Conservation (phyloP, 805 yeast species). For the Lipomyces starkeyi region DNA sequence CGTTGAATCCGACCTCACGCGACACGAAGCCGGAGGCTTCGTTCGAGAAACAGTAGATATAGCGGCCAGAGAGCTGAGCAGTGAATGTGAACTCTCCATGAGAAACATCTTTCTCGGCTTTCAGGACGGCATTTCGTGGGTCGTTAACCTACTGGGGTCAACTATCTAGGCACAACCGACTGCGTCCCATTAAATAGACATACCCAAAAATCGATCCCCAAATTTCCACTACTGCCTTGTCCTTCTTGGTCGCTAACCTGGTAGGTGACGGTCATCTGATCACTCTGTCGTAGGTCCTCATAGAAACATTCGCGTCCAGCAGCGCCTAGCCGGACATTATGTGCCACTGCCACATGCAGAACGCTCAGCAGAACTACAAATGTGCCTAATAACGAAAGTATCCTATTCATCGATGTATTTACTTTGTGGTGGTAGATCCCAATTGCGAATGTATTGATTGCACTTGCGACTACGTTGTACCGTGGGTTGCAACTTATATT, state of each 20-base stretch:
- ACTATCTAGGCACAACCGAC: background rate
- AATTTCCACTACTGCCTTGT: slow-evolving; percentile 32
- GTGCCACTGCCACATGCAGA: slow-evolving; percentile 27
- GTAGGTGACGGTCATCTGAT: slow-evolving; percentile 84
- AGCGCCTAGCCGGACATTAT: slow-evolving; percentile 38
- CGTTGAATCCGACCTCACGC: slow-evolving; percentile 92
- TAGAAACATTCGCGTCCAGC: slow-evolving; percentile 65
- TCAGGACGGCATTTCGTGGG: slow-evolving; percentile 58
- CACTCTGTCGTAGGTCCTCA: slow-evolving; percentile 80
- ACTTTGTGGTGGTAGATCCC: background rate
- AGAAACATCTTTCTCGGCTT: slow-evolving; percentile 59
- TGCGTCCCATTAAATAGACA: background rate
- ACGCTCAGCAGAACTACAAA: background rate
- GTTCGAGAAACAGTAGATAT: slow-evolving; percentile 88
- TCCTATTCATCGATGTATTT: background rate
- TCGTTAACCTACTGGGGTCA: slow-evolving; percentile 51
- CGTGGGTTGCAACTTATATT: too few relatives aligned
- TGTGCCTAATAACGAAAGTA: background rate
- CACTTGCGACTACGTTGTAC: too few relatives aligned
- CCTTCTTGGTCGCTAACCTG: slow-evolving; percentile 89
- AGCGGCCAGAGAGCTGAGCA: slow-evolving; percentile 73
- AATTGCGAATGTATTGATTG: background rate
- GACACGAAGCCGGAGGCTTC: slow-evolving; percentile 74
- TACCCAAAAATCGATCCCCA: slow-evolving; percentile 40
- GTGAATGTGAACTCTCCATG: slow-evolving; percentile 80